Base-by-base conservation (phyloP, 192 early-diverging fungal genomes). In the Mortierella alpina region DNA sequence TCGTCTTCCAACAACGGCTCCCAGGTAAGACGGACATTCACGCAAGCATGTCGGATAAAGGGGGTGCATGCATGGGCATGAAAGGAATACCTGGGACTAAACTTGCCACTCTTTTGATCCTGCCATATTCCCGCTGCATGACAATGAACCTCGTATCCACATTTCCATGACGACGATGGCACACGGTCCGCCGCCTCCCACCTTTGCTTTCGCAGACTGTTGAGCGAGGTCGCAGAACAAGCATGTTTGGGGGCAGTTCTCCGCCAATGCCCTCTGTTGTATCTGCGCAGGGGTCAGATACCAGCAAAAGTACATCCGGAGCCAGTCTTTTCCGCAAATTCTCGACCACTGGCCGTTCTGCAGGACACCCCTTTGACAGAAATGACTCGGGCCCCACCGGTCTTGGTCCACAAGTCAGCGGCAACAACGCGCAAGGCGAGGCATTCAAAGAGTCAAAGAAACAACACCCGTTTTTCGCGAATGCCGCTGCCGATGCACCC, bases 171-270 rank as follows among this genome's bases (percentile, higher is more conserved):
- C 31, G 31, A 31, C 17, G 40, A 41, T 11, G 58, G 12, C 12
- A 12, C 31, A 41, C 40, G 58, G 11, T 41, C 9, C 58, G 12
- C n/a, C 42, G 12, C 40, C 40, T 41, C 40, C 40, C 11, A 41
- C 40, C 4, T 56, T 56, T n/a, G 2, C 54, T 53, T n/a, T 41
- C 15, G 20, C 39, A 71, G 68, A 18, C 56, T 5, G 46, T 13
- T 51, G 77, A 80, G 12, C 77, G 77, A 7, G 77, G 77, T 18
- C 63, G 77, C 9, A 68, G 77, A 47, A 46, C 77, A 22, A 80
- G 77, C 51, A 20, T 72, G 18, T 80, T 80, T 72, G 65, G 59
- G 10, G 70, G 65, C 12, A 45, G 44, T 10, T 54, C 45, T 5
- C 52, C 69, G 20, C 65, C 63, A 4, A 23, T 47, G 20, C 5